Conservation (phyloP, 495 filamentous ascomycete genomes). For the Chaetomium tenue region DNA sequence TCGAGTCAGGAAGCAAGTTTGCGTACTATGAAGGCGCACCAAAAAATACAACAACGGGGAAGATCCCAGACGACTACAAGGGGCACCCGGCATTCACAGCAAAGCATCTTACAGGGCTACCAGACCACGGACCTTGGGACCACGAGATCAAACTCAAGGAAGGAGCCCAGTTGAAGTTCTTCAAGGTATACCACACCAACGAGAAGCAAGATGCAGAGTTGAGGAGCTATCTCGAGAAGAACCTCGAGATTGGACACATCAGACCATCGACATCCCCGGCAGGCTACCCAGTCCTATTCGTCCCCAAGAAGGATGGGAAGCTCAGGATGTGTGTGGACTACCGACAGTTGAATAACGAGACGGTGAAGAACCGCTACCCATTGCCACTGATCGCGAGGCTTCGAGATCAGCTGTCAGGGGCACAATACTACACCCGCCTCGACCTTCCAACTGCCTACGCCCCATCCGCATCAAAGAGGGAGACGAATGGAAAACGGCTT, state of each 20-base stretch:
- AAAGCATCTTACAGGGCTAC: not conserved
- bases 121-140: not conserved
- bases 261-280: not conserved
- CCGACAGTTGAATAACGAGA: not conserved
- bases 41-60: not conserved
- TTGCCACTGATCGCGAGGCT: not conserved
- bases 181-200: not conserved
- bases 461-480: not conserved
- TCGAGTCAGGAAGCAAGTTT: not conserved
- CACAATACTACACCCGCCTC: not conserved
- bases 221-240: not conserved
- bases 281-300: not conserved
- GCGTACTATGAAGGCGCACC: not conserved
- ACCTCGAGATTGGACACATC: not conserved
- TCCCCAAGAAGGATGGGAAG: not conserved
- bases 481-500: no score
- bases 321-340: not conserved
- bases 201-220: not conserved
- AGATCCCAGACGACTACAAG: not conserved
- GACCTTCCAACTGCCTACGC: not conserved
- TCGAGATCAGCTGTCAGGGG: not conserved
- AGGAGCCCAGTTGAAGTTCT: not conserved
- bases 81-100: not conserved
- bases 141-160: not conserved
- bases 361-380: no score